Evolutionary conservation across 2,329 filamentous ascomycete genomes (phyloP), one percentile per base, ranked within the genome.

Genomic region (Fusarium sp.): DNA sequence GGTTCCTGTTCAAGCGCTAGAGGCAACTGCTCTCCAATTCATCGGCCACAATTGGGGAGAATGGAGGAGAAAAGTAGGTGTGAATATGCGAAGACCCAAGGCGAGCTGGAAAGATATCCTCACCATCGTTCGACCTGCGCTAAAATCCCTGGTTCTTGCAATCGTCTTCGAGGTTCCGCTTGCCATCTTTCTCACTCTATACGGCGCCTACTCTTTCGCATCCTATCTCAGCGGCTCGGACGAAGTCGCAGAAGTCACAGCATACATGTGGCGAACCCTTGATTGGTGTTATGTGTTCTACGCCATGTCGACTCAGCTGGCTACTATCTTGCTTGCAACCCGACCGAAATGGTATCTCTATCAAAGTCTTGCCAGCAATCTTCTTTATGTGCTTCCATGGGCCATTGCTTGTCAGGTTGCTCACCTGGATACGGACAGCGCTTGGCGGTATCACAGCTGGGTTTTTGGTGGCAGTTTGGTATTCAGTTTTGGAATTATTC

Each of bases 281-380:
- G 88, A 91, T 72, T 90, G 87, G 87, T 94, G 91, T 76, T 94
- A 94, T 76, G 87, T 94, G 31, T 89, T 93, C 77, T 94, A 92
- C 69, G 92, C 90, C 0, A 79, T 89, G 20, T 90, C 88, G 2
- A 92, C 88, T 1, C 91, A 93, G 75, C 81, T 94, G 0, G 90
- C 91, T 0, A 87, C 90, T 0, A 83, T 94, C 0, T 80, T 94
- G 0, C 84, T 93, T 0, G 89, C 92, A 0, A 93, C 91, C 0
- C 82, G 86, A 0, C 91, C 92, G 0, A 82, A 83, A 2, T 94
- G 90, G 91, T 94, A 93, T 77, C 83, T 94, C 0, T 90, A 87
- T 66, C 92, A 94, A 78, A 91, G 89, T 5, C 81, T 94, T 1
- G 86, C 83, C 0, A 92, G 91, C 8, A 94, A 94, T 74, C 56